Percentiles rank a stretch among this genome's conserved stretches.
Conservation (phyloP, 306 rosid genomes). For the Trifolium fragiferum region DNA sequence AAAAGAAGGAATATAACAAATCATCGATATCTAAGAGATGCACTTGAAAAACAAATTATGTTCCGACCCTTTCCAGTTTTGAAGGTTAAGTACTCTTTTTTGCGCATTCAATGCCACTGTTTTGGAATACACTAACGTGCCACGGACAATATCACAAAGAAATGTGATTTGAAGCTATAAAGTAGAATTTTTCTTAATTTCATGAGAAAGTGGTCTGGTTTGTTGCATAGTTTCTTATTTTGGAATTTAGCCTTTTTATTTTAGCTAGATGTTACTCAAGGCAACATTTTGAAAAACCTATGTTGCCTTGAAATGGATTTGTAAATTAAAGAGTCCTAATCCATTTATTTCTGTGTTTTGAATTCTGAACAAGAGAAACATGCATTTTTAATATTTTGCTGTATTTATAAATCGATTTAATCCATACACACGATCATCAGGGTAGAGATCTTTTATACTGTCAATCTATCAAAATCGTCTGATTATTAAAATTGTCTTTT, state of each 20-base stretch:
- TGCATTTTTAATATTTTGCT: too few species aligned
- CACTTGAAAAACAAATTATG: conserved; percentile 20
- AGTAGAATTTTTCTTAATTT: too few species aligned
- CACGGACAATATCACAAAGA: neutral
- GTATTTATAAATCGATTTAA: too few species aligned
- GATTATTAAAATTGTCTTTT: too few species aligned
- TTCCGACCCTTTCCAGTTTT: conserved; percentile 22
- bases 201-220: conserved; percentile 17
- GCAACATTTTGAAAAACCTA: neutral
- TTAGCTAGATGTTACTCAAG: neutral
- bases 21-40: conserved; percentile 15
- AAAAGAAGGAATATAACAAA: neutral
- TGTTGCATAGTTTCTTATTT: neutral
- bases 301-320: neutral
- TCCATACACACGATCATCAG: too few species aligned
- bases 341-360: too few species aligned
- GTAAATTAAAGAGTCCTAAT: too few species aligned
- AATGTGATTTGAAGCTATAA: too few species aligned
- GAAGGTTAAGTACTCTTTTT: conserved; percentile 18
- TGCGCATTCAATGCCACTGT: neutral
- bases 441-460: too few species aligned
- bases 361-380: too few species aligned
- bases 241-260: conserved; percentile 11
- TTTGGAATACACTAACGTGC: neutral
- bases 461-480: too few species aligned